Evolutionary conservation across 805 yeast species (phyloP).

Genomic region (Candida nonsorbophila): DNA sequence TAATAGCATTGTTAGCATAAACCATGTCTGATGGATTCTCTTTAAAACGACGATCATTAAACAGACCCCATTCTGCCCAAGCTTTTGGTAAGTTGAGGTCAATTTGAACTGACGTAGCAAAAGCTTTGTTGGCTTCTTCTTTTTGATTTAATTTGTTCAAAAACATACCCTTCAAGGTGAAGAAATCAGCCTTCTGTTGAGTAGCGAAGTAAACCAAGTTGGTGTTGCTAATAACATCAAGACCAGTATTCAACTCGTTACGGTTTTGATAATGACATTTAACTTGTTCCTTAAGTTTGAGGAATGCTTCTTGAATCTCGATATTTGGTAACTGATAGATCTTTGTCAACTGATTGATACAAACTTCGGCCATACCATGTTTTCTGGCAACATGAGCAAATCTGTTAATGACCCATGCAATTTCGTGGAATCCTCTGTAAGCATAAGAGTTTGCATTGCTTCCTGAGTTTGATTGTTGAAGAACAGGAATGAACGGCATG

Average conservation of each 20-base stretch:
- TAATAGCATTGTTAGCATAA: conserved; percentile 88
- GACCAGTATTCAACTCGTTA: conserved; percentile 86
- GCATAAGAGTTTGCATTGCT: conserved; percentile 86
- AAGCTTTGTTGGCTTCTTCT: conserved; percentile 96
- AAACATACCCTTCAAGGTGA: conserved; percentile 97
- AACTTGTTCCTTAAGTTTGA: conserved; percentile 94
- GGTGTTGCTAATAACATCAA: conserved; percentile 95
- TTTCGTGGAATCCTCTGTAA: conserved; percentile 96
- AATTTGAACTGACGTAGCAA: conserved; percentile 95
- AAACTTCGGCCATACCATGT: conserved; percentile 95
- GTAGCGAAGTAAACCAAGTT: conserved; percentile 94
- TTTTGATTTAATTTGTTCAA: conserved; percentile 82
- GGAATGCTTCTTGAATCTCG: conserved; percentile 96
- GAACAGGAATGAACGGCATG: conserved; percentile 82
- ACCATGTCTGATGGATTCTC: conserved; percentile 77
- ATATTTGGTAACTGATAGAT: conserved; percentile 95
- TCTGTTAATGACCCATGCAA: conserved; percentile 97
- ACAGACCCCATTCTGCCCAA: conserved; percentile 99
- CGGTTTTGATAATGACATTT: conserved; percentile 94
- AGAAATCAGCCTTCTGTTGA: conserved; percentile 96
- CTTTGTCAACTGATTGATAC: conserved; percentile 86
- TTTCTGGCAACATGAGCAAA: conserved; percentile 98
- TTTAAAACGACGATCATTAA: conserved; percentile 82
- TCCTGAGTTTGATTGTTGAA: conserved; percentile 63
- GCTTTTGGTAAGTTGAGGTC: conserved; percentile 94